phyloP scores from a whole-genome alignment of 2,329 filamentous ascomycete genomes.

The Leptographium wingfieldii region DNA sequence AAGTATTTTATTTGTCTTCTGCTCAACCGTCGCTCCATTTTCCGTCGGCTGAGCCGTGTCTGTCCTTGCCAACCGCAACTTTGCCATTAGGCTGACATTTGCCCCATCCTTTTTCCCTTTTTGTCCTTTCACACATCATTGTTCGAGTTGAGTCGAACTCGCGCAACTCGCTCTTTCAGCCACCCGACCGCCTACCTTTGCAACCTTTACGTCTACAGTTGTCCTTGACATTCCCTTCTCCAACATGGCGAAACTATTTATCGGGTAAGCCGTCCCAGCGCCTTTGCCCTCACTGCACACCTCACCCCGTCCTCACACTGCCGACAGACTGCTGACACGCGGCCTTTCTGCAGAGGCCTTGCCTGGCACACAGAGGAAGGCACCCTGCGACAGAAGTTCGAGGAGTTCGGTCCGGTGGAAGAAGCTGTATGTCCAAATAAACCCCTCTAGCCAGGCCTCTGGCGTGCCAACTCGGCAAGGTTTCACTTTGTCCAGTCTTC shows the following conservation, averaged over 20 bases:
- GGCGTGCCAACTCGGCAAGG: neutral
- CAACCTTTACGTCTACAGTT: neutral
- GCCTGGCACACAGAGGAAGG: slow-evolving; percentile 95
- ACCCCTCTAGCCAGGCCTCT: neutral
- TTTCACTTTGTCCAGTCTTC: slow-evolving; percentile 5
- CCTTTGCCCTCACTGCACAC: neutral
- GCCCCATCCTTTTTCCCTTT: neutral
- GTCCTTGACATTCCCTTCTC: neutral
- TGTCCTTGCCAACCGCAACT: neutral
- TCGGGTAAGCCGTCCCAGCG: slow-evolving; percentile 53
- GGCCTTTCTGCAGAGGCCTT: slow-evolving; percentile 56
- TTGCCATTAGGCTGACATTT: neutral
- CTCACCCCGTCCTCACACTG: neutral
- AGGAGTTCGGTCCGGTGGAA: slow-evolving; percentile 80
- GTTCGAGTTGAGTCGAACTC: neutral
- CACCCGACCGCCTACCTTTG: neutral
- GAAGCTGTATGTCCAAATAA: slow-evolving; percentile 66
- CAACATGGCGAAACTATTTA: slow-evolving; percentile 84
- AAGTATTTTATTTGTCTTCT: neutral
- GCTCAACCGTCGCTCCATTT: neutral
- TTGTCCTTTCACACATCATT: neutral
- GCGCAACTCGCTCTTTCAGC: neutral
- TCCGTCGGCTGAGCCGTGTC: neutral
- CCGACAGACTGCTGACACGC: slow-evolving; percentile 9
- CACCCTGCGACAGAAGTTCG: slow-evolving; percentile 80